Percentiles rank a stretch among this genome's conserved stretches.
These are phyloP conservation scores for Colletotrichum magnum DNA, from an alignment of 2,329 filamentous ascomycete genomes.

Conservation along the genomic window DNA sequence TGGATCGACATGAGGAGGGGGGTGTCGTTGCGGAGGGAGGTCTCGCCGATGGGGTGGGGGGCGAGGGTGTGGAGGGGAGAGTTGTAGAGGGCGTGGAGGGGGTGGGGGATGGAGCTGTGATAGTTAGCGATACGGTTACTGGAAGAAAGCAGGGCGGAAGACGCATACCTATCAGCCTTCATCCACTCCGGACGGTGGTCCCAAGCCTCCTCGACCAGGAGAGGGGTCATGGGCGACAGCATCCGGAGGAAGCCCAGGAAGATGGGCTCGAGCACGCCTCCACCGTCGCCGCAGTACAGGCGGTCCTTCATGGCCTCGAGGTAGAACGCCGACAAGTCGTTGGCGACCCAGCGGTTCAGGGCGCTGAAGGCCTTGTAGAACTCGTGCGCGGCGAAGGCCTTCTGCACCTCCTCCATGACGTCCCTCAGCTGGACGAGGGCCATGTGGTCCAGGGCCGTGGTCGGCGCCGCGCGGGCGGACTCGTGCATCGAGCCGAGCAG, in stretches of 20 bases:
- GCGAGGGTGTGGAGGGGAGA: slow-evolving; percentile 57
- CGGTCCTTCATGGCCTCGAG: slow-evolving; percentile 93
- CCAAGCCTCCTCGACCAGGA: slow-evolving; percentile 92
- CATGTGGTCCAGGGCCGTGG: slow-evolving; percentile 78
- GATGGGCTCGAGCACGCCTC: slow-evolving; percentile 75
- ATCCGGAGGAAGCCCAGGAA: slow-evolving; percentile 82
- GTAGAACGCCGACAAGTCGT: slow-evolving; percentile 92
- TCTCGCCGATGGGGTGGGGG: slow-evolving; percentile 56
- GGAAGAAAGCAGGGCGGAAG: slow-evolving; percentile 47
- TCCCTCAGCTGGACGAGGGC: slow-evolving; percentile 81
- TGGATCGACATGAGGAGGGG: slow-evolving; percentile 69
- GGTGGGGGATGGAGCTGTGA: slow-evolving; percentile 49
- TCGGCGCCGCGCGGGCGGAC: slow-evolving; percentile 62
- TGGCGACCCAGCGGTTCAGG: slow-evolving; percentile 86
- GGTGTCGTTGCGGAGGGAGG: slow-evolving; percentile 58
- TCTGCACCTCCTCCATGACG: slow-evolving; percentile 74
- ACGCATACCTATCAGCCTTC: slow-evolving; percentile 61
- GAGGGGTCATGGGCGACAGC: slow-evolving; percentile 84
- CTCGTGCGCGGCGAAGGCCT: slow-evolving; percentile 79
- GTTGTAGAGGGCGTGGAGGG: slow-evolving; percentile 63
- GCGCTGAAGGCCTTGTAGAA: slow-evolving; percentile 83
- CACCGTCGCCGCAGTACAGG: slow-evolving; percentile 84
- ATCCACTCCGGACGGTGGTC: slow-evolving; percentile 79
- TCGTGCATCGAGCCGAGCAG: slow-evolving; percentile 81
- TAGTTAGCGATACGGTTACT: background rate